Conservation (phyloP, 1,139 yeast species). For the Meyerozyma elateridarum region DNA sequence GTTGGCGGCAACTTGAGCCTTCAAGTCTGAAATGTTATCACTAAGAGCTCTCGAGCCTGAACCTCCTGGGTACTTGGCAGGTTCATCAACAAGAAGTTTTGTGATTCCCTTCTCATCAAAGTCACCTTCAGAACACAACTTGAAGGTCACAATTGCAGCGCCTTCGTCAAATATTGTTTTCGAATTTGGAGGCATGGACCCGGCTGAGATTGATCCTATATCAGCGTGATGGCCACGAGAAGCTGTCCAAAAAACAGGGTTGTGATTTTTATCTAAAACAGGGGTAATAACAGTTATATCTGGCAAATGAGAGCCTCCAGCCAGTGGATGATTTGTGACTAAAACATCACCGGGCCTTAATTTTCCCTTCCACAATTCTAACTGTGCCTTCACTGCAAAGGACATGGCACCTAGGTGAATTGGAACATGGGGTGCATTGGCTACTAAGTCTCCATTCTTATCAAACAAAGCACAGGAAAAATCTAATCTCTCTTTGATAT, state of each 20-base stretch:
- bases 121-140: constrained; percentile 31
- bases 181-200: constrained; percentile 45
- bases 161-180: constrained; percentile 43
- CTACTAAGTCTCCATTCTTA: constrained; percentile 69
- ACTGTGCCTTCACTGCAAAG: constrained; percentile 70
- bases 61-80: constrained; percentile 44
- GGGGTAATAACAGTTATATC: constrained; percentile 80
- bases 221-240: constrained; percentile 48
- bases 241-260: constrained; percentile 42
- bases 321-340: constrained; percentile 73
- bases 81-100: constrained; percentile 33
- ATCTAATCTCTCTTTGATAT: constrained; percentile 78
- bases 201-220: constrained; percentile 43
- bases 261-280: constrained; percentile 27
- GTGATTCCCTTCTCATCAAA: constrained; percentile 42
- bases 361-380: constrained; percentile 57
- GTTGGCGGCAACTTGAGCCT: constrained; percentile 48
- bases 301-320: constrained; percentile 81
- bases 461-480: constrained; percentile 84
- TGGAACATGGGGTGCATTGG: constrained; percentile 86
- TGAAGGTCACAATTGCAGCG: constrained; percentile 38
- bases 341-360: constrained; percentile 68
- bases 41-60: constrained; percentile 39
- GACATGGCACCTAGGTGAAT: constrained; percentile 88
- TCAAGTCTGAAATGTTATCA: constrained; percentile 43